These are phyloP conservation scores for Anthracocystis setariae DNA, from an alignment of 1,284 basidiomycete species.

Conservation along the genomic window DNA sequence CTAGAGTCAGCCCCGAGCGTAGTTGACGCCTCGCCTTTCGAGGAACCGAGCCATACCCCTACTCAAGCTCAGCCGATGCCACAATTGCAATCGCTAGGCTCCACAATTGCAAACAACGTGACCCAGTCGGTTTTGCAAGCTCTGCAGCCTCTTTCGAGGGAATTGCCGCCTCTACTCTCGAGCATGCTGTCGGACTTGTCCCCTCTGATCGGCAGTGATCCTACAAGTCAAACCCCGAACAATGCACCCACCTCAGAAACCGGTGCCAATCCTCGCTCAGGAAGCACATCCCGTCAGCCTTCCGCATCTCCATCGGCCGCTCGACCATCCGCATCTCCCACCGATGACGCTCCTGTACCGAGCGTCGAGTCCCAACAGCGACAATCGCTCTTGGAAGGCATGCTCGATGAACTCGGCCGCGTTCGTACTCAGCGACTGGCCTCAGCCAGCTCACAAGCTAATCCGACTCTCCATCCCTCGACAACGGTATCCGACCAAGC, in stretches of 20 bases:
- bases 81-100: background rate
- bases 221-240: background rate
- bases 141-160: conserved; percentile 17
- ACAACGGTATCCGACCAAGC: background rate
- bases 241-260: background rate
- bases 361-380: conserved; percentile 1
- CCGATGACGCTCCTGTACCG: background rate
- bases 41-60: background rate
- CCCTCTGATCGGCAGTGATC: background rate
- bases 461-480: background rate
- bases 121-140: conserved; percentile 10
- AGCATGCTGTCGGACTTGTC: conserved; percentile 2
- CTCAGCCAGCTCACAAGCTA: background rate
- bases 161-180: conserved; percentile 2
- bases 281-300: too few relatives aligned
- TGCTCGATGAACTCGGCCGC: conserved; percentile 27
- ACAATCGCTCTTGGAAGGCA: conserved; percentile 28
- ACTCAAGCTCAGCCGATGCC: background rate
- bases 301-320: too few relatives aligned
- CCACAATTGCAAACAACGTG: conserved; percentile 8
- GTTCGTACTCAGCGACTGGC: conserved; percentile 16
- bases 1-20: background rate
- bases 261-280: background rate
- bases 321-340: background rate
- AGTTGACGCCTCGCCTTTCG: background rate